These are phyloP conservation scores for Chenopodium quinoa DNA, from an alignment of 148 eudicot genomes.

Conservation along the genomic window DNA sequence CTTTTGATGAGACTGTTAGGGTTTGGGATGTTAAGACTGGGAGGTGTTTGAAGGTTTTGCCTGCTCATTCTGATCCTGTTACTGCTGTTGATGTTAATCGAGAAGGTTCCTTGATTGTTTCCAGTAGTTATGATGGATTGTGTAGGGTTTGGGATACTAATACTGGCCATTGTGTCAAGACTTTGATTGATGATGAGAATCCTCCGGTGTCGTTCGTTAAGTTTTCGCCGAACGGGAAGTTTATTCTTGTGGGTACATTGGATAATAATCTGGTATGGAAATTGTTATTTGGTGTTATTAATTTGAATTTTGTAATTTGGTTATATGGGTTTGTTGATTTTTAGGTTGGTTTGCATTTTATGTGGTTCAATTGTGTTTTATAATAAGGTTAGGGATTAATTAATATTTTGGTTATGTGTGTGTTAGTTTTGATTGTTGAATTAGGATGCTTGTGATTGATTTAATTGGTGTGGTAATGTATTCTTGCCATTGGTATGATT, in stretches of 20 bases:
- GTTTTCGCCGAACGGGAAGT: slow-evolving; percentile 96
- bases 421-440: neutral
- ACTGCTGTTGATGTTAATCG: slow-evolving; percentile 70
- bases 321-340: neutral
- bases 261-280: slow-evolving; percentile 80
- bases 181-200: slow-evolving; percentile 88
- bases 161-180: slow-evolving; percentile 96
- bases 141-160: slow-evolving; percentile 93
- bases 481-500: neutral
- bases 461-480: neutral
- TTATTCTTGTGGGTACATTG: slow-evolving; percentile 81
- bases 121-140: slow-evolving; percentile 87
- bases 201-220: slow-evolving; percentile 87
- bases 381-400: neutral
- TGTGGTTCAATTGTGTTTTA: too few species aligned
- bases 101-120: slow-evolving; percentile 77
- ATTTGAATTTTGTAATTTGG: neutral
- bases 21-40: slow-evolving; percentile 91
- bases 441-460: too few species aligned
- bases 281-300: too few species aligned
- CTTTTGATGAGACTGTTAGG: slow-evolving; percentile 89
- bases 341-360: too few species aligned
- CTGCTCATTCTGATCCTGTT: slow-evolving; percentile 94
- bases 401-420: neutral
- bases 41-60: slow-evolving; percentile 70